phyloP scores from a whole-genome alignment of 202 grass and related monocot genomes.

The Digitaria exilis region DNA sequence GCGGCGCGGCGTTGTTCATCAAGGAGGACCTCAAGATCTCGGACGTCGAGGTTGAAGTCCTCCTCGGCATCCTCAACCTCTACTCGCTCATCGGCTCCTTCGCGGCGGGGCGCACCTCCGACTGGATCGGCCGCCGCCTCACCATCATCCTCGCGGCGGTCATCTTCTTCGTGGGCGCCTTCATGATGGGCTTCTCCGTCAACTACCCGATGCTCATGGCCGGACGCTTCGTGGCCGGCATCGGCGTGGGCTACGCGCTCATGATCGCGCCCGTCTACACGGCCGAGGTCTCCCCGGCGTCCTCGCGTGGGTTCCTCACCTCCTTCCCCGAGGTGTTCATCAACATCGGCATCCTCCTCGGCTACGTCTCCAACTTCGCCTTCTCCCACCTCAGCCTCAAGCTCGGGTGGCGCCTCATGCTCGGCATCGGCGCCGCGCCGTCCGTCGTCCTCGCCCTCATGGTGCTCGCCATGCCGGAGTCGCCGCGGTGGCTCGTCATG shows the following conservation, averaged over 20 bases:
- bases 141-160: constrained; percentile 55
- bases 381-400: constrained; percentile 50
- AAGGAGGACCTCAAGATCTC: constrained; percentile 51
- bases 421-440: constrained; percentile 53
- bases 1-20: constrained; percentile 56
- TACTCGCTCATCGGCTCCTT: constrained; percentile 62
- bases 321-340: constrained; percentile 60
- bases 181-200: constrained; percentile 56
- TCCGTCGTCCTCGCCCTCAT: constrained; percentile 42
- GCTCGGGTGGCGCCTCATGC: constrained; percentile 66
- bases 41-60: constrained; percentile 51
- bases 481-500: constrained; percentile 84
- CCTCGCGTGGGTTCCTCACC: constrained; percentile 50
- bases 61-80: constrained; percentile 60
- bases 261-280: constrained; percentile 63
- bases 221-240: constrained; percentile 36
- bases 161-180: constrained; percentile 59
- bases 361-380: constrained; percentile 42
- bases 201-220: constrained; percentile 64
- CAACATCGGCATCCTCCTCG: constrained; percentile 22
- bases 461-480: constrained; percentile 46
- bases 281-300: constrained; percentile 46
- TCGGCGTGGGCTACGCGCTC: constrained; percentile 29
- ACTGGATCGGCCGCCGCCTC: constrained; percentile 62
- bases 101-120: constrained; percentile 55